Conservation (phyloP, 768 basidiomycete genomes). For the Naganishia onofrii region DNA sequence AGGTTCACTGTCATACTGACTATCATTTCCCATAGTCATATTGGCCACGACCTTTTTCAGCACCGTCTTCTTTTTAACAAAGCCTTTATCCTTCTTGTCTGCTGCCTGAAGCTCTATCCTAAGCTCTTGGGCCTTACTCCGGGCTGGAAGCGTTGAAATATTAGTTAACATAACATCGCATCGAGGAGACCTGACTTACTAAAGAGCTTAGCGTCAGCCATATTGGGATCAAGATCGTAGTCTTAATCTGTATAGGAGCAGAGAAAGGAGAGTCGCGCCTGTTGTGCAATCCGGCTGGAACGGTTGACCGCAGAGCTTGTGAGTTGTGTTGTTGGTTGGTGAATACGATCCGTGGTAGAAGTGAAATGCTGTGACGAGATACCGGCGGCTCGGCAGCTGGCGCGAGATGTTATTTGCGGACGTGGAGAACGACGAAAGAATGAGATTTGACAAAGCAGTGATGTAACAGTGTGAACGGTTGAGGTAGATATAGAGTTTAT, state of each 20-base stretch:
- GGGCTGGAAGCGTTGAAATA: slow-evolving; percentile 37
- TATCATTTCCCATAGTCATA: slow-evolving; percentile 99
- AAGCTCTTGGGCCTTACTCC: slow-evolving; percentile 64
- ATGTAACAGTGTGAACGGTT: no score
- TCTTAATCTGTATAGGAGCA: not conserved
- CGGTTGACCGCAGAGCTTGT: not conserved
- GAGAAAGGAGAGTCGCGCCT: not conserved
- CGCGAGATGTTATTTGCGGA: no score
- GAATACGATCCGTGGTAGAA: not conserved
- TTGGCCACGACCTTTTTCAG: slow-evolving; percentile 98
- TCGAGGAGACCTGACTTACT: slow-evolving; percentile 38
- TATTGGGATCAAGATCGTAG: slow-evolving; percentile 4
- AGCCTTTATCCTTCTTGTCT: slow-evolving; percentile 90
- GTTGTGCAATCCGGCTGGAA: not conserved
- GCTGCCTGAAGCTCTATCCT: slow-evolving; percentile 86
- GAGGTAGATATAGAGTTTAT: no score
- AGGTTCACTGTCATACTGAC: slow-evolving; percentile 59
- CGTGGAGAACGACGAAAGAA: no score
- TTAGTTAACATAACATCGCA: not conserved
- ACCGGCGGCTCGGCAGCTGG: no score
- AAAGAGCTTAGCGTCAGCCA: slow-evolving; percentile 54
- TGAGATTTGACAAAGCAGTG: no score
- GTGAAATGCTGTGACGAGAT: no score
- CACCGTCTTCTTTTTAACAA: slow-evolving; percentile 82
- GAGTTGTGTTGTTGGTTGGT: not conserved